Base-by-base conservation (phyloP, 2,329 filamentous ascomycete genomes). In the Trichoderma oligosporum region DNA sequence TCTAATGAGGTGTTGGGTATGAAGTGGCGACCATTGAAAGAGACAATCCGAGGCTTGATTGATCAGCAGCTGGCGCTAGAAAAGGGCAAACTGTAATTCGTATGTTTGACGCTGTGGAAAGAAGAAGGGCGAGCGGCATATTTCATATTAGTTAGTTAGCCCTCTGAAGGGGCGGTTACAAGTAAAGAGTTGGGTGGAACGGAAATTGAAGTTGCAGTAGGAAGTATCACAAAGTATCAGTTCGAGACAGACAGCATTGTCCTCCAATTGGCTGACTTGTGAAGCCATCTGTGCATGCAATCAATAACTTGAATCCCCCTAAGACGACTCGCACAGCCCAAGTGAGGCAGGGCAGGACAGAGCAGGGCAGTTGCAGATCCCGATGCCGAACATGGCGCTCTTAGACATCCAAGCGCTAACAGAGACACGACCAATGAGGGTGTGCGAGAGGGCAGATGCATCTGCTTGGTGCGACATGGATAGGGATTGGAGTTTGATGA, bases 381-480 rank as follows among this genome's bases (percentile, higher is more conserved):
- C 8, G 18, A 35, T 22, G 42, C 31, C n/a, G 25, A 20, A 45
- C 27, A 46, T 31, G 44, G 44, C 25, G 39, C 39, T 12, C 39
- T 44, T 22, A 44, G 39, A 44, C 33, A 25, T 41, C 35, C 8
- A 27, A 41, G 36, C 36, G 47, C 16, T 18, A 39, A 14, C 8
- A 41, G 24, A 6, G 9, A 36, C 29, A 25, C n/a, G n/a, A 16
- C 51, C 51, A 54, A 54, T 54, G 22, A 16, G 4, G 3, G 8
- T 1, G 12, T 7, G 8, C 5, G 22, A n/a, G 11, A 38, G 29
- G n/a, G 31, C 29, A 44, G 51, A 45, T 54, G 51, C 51, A 45
- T 38, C 51, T 35, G 20, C 51, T 18, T 54, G 51, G 51, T 54
- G 51, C 31, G 51, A 54, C 39, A n/a, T 45, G 41, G 31, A n/a